Conservation (phyloP, 495 filamentous ascomycete genomes). For the Xylaria intraflava region DNA sequence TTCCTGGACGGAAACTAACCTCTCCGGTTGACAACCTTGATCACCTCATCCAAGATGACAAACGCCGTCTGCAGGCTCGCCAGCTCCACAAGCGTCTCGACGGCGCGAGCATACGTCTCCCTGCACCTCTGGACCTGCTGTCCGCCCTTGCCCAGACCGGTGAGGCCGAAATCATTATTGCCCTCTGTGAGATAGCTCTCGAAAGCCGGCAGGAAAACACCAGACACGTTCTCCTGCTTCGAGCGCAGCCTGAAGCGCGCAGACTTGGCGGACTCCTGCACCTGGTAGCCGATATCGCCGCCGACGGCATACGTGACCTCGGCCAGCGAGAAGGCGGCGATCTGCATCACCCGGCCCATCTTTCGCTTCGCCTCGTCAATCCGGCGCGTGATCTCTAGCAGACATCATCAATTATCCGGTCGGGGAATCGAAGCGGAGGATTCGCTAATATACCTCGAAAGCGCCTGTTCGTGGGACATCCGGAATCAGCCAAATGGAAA, state of each 20-base stretch:
- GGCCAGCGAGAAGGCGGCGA: constrained; percentile 93
- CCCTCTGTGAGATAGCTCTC: constrained; percentile 80
- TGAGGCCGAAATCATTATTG: constrained; percentile 95
- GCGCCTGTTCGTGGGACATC: constrained; percentile 50
- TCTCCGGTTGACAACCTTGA: constrained; percentile 98
- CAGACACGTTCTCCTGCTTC: constrained; percentile 97
- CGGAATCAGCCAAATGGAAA: constrained; percentile 1
- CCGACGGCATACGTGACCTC: constrained; percentile 98
- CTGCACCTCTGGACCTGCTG: constrained; percentile 93
- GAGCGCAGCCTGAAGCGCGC: constrained; percentile 88
- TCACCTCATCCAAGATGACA: constrained; percentile 95
- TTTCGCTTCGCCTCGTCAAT: constrained; percentile 99
- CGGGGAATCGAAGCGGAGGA: background rate
- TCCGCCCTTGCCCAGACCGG: constrained; percentile 91
- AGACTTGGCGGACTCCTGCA: constrained; percentile 89
- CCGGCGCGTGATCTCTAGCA: constrained; percentile 80
- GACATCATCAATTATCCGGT: constrained; percentile 3
- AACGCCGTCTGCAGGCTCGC: constrained; percentile 95
- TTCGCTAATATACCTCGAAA: constrained; percentile 61
- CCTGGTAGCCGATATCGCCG: constrained; percentile 91
- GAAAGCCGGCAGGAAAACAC: constrained; percentile 87
- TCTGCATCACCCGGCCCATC: constrained; percentile 99
- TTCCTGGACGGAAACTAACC: constrained; percentile 43
- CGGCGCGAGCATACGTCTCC: constrained; percentile 95
- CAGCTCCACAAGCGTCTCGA: constrained; percentile 93